Evolutionary conservation across 1,284 basidiomycete genomes (phyloP), one percentile per base, ranked within the genome.

Genomic region (Vanrija sp.): DNA sequence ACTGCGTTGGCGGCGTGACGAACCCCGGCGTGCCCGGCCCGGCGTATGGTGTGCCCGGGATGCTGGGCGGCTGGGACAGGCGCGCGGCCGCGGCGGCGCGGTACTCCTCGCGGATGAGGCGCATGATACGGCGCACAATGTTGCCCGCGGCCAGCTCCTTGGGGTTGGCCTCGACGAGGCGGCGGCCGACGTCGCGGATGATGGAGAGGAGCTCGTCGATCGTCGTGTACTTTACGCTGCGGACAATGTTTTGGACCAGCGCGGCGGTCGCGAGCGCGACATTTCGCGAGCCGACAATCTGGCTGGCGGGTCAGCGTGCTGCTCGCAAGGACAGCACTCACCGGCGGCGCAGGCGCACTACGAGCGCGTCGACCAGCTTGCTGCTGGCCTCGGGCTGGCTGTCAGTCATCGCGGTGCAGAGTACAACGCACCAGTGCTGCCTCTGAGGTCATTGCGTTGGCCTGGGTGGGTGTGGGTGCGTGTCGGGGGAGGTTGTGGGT

Each of bases 121-220:
- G 91, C 34, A 96, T 80, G 39, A 97, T 86, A 65, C 92, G 88
- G 38, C 93, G 84, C 45, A 95, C 87, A 29, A 93, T 95, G 73
- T 97, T 98, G 14, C 91, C 92, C 42, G 96, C 88, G 43, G 91
- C 88, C 67, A 94, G 88, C 73, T 98, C 95, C 85, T 94, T 93
- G 10, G 92, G 91, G 69, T 97, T 93, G 14, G 92, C 91, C 40
- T 91, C 87, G 23, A 90, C 86, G 44, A 98, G 77, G 60, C 83
- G 83, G 62, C 83, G 80, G 1, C 95, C 95, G 3, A 92, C 87
- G 48, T 80, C 79, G 55, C 89, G 86, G 65, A 98, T 88, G 58
- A 91, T 84, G 38, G 81, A 80, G 12, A 94, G 82, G 6, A 98
- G 80, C 66, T 96, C 89, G 48, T 91, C 88, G 65, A 98, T 88